Evolutionary conservation across 495 filamentous ascomycete genomes (phyloP).

Genomic region (Penicillium maclennaniae): DNA sequence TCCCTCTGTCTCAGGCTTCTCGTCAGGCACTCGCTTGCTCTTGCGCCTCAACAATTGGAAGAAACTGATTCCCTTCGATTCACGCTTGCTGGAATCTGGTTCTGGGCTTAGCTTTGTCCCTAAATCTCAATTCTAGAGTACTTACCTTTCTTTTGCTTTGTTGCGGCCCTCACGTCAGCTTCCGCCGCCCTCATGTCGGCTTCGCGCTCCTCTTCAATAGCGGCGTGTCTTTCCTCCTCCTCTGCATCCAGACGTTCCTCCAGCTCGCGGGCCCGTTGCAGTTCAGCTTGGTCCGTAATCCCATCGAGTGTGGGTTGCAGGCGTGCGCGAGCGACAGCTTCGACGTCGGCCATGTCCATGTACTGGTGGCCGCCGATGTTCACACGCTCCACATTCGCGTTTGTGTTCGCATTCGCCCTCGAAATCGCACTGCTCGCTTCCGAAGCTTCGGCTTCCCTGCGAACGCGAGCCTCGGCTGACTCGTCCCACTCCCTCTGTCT

Average conservation of each 20-base stretch:
- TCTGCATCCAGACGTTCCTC: slow-evolving; percentile 54
- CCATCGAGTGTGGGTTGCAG: slow-evolving; percentile 92
- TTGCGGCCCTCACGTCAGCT: slow-evolving; percentile 47
- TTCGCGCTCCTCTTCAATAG: slow-evolving; percentile 51
- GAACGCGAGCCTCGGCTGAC: slow-evolving; percentile 63
- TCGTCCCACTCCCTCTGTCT: slow-evolving; percentile 74
- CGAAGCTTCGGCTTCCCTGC: slow-evolving; percentile 58
- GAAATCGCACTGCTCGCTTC: slow-evolving; percentile 51
- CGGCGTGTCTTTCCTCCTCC: slow-evolving; percentile 41
- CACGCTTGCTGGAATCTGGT: slow-evolving; percentile 46
- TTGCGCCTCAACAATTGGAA: slow-evolving; percentile 28
- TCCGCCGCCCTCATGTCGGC: slow-evolving; percentile 50
- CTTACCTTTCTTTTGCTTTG: slow-evolving; percentile 43
- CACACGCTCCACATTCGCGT: slow-evolving; percentile 55
- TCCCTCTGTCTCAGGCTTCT: slow-evolving; percentile 8
- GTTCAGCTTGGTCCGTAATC: slow-evolving; percentile 72
- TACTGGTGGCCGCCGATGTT: slow-evolving; percentile 78
- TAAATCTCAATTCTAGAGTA: neutral
- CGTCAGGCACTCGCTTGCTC: slow-evolving; percentile 17
- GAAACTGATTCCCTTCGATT: slow-evolving; percentile 24
- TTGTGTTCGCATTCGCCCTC: slow-evolving; percentile 28
- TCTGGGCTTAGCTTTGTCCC: slow-evolving; percentile 33
- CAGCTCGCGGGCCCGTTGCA: slow-evolving; percentile 56
- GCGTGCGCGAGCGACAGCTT: slow-evolving; percentile 71
- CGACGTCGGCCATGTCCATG: slow-evolving; percentile 74